Conservation (phyloP, 2,329 filamentous ascomycete species). For the Colletotrichum musicola region DNA sequence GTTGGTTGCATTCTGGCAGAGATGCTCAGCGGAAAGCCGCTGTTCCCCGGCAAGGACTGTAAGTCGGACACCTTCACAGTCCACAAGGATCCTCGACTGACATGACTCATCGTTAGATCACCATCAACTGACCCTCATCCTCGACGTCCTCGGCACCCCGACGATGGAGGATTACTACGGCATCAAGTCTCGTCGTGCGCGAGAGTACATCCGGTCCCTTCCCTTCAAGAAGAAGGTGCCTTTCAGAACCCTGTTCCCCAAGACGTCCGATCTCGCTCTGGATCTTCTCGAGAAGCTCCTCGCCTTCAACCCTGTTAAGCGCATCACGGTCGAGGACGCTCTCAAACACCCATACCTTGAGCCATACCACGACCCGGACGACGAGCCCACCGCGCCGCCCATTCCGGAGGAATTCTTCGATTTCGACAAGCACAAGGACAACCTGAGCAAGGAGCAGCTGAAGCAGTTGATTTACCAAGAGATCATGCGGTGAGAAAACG, state of each 20-base stretch:
- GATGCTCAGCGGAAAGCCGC: slow-evolving; percentile 97
- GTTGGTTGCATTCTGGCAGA: slow-evolving; percentile 98
- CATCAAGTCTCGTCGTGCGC: slow-evolving; percentile 96
- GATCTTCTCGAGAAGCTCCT: slow-evolving; percentile 95
- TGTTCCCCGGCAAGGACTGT: slow-evolving; percentile 99
- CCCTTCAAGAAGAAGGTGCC: slow-evolving; percentile 99
- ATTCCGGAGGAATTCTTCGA: slow-evolving; percentile 99
- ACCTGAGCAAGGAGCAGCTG: slow-evolving; percentile 96
- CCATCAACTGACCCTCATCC: slow-evolving; percentile 95
- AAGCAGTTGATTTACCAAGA: slow-evolving; percentile 98
- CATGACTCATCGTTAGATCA: slow-evolving; percentile 73
- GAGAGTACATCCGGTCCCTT: slow-evolving; percentile 97
- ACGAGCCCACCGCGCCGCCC: slow-evolving; percentile 95
- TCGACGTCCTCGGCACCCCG: slow-evolving; percentile 96
- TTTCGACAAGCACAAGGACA: slow-evolving; percentile 99
- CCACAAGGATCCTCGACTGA: background rate
- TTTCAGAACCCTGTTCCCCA: slow-evolving; percentile 96
- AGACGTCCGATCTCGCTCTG: slow-evolving; percentile 96
- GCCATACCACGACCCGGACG: slow-evolving; percentile 98
- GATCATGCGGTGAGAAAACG: slow-evolving; percentile 74
- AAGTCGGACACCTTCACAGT: slow-evolving; percentile 50
- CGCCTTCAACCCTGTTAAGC: slow-evolving; percentile 98
- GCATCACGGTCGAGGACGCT: slow-evolving; percentile 97
- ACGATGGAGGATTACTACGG: slow-evolving; percentile 99
- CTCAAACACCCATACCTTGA: slow-evolving; percentile 98